Base-by-base conservation (phyloP, 2,329 filamentous ascomycete genomes). In the Blastomyces silverae region DNA sequence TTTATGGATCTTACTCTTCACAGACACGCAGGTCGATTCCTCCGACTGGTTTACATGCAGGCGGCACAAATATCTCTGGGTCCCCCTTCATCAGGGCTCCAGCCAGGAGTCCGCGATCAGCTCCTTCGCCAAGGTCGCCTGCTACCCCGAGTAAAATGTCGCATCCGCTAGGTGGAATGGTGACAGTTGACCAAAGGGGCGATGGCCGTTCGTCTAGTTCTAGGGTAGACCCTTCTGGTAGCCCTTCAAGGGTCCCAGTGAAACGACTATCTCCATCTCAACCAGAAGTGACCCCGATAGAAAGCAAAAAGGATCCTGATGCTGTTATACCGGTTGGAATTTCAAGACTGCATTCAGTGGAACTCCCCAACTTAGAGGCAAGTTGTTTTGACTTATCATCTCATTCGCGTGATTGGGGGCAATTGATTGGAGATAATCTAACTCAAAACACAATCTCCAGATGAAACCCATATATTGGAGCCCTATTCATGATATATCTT, bases 391-490 rank as follows among this genome's bases (percentile, higher is more conserved):
- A 8, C 56, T 39, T 62, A 22, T 44, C 60, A 34, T 61, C 31
- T 37, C 50, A 7, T 20, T 42, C 8, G 20, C 37, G 37, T 39
- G 37, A 39, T 39, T 39, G 37, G 37, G 37, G 37, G 2, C 37
- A 39, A 39, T 25, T 28, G 60, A 64, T 67, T 13, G 44, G 8
- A 46, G 22, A 55, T 55, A 50, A 62, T 22, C 15, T 50, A 22
- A 58, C 46, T 72, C 73, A 67, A 31, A 22, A 58, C 46, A 72
- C 73, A 67, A 37, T 20, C 44, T 50, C 15, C 83, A 90, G 72
- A 96, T 99, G 92, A 91, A 92, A 75, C 94, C 94, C 0, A 97
- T 97, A 66, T 99, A 99, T 74, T 99, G 94, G 94, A 92, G 89
- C 22, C 93, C 94, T 8, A 84, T 97, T 42, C 92, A 96, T 71